These are phyloP conservation scores for Pichia manshurica DNA, from an alignment of 805 yeast genomes.

Conservation along the genomic window DNA sequence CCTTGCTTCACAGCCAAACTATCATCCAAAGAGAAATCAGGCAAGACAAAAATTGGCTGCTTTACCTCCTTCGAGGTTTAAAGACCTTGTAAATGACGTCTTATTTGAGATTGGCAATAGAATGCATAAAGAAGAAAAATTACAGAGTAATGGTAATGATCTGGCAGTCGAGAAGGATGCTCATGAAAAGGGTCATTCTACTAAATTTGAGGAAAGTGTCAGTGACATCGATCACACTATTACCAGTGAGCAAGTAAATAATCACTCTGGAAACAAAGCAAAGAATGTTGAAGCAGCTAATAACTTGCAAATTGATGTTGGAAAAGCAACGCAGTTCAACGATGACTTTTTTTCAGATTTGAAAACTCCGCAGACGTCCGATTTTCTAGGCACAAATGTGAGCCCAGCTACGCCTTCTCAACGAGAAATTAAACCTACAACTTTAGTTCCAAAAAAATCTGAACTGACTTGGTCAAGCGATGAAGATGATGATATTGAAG, in stretches of 20 bases:
- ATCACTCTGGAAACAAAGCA: no score
- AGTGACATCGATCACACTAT: no score
- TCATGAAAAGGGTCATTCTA: no score
- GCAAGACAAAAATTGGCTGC: slow-evolving; percentile 89
- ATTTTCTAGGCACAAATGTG: background rate
- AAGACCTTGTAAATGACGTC: slow-evolving; percentile 87
- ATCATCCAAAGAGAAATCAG: slow-evolving; percentile 92
- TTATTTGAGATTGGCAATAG: slow-evolving; percentile 74
- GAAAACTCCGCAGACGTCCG: slow-evolving; percentile 16
- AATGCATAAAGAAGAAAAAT: background rate
- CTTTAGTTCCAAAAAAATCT: slow-evolving; percentile 80
- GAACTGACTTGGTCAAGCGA: slow-evolving; percentile 85
- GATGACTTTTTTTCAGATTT: slow-evolving; percentile 1
- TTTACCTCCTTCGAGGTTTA: slow-evolving; percentile 74
- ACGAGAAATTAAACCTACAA: slow-evolving; percentile 45
- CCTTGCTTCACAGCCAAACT: slow-evolving; percentile 65
- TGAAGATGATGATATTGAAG: slow-evolving; percentile 54
- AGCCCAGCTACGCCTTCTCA: slow-evolving; percentile 27
- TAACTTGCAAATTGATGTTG: slow-evolving; percentile 5
- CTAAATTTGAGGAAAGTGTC: no score
- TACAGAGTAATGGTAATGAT: no score
- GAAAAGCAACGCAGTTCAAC: slow-evolving; percentile 2
- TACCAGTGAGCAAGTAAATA: no score
- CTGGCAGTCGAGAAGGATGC: no score
- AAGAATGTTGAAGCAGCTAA: background rate